A percentile compares a stretch with the other conserved stretches of the same genome.
These are phyloP conservation scores for Hymenoscyphus albidus DNA, from an alignment of 2,329 filamentous ascomycete genomes.

Conservation along the genomic window DNA sequence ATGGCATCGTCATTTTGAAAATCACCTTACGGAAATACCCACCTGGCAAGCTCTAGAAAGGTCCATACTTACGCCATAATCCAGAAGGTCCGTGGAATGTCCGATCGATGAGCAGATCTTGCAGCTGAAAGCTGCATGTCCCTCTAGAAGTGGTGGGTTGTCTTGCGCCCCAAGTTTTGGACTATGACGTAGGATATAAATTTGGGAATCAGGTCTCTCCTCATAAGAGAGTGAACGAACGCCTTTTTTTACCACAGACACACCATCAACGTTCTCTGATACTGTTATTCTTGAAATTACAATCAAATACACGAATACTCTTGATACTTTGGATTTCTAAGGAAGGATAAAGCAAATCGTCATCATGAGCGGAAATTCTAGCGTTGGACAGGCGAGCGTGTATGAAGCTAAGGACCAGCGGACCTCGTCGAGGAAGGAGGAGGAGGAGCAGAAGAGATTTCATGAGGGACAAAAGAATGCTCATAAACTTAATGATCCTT, in stretches of 20 bases:
- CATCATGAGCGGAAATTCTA: conserved; percentile 26
- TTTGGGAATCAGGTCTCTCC: not conserved
- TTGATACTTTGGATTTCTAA: no score
- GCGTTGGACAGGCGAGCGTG: conserved; percentile 59
- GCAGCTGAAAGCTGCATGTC: not conserved
- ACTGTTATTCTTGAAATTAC: not conserved
- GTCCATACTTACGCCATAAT: not conserved
- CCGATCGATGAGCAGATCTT: not conserved
- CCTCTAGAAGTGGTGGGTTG: not conserved
- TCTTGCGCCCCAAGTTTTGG: not conserved
- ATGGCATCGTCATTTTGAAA: no score
- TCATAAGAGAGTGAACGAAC: not conserved
- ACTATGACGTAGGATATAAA: not conserved
- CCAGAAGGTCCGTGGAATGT: not conserved
- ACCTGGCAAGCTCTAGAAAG: not conserved
- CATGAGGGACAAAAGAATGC: conserved; percentile 69
- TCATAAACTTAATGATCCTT: conserved; percentile 67
- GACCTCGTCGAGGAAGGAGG: conserved; percentile 52
- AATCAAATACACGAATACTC: not conserved
- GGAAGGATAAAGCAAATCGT: not conserved
- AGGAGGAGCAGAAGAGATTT: conserved; percentile 53
- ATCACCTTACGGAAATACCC: no score
- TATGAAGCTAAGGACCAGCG: conserved; percentile 79
- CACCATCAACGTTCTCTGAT: not conserved
- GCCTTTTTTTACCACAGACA: not conserved